These are phyloP conservation scores for Kazachstania viticola DNA, from an alignment of 805 yeast genomes.

Conservation along the genomic window DNA sequence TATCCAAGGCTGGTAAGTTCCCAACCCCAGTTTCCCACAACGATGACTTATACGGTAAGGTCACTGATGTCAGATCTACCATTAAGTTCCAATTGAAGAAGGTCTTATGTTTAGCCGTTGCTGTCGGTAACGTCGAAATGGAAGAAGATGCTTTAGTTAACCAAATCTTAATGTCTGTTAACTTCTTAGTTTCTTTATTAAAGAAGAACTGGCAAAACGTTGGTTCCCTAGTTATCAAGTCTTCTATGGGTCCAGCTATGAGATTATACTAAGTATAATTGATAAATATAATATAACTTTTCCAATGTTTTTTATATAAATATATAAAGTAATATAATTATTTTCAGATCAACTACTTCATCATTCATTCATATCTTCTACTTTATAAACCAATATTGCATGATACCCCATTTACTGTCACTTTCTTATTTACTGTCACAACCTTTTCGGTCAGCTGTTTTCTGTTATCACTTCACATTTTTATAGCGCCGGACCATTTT, in stretches of 20 bases:
- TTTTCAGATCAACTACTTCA: no score
- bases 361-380: no score
- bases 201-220: conserved; percentile 99
- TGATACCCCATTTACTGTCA: no score
- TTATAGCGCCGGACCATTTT: no score
- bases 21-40: conserved; percentile 99
- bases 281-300: conserved; percentile 1
- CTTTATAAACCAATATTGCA: no score
- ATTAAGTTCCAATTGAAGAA: conserved; percentile 99
- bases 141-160: conserved; percentile 90
- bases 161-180: conserved; percentile 97
- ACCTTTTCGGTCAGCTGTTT: no score
- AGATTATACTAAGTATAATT: conserved; percentile 76
- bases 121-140: conserved; percentile 99
- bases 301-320: no score
- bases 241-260: conserved; percentile 99
- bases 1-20: conserved; percentile 99
- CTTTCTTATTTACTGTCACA: no score
- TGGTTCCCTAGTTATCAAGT: conserved; percentile 97
- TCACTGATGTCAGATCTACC: conserved; percentile 96
- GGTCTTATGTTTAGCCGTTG: conserved; percentile 98
- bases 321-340: no score
- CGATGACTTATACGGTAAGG: conserved; percentile 94
- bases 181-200: conserved; percentile 97
- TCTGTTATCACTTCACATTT: no score